These are phyloP conservation scores for Solanum phureja DNA, from an alignment of 257 asterid genomes.

Conservation along the genomic window DNA sequence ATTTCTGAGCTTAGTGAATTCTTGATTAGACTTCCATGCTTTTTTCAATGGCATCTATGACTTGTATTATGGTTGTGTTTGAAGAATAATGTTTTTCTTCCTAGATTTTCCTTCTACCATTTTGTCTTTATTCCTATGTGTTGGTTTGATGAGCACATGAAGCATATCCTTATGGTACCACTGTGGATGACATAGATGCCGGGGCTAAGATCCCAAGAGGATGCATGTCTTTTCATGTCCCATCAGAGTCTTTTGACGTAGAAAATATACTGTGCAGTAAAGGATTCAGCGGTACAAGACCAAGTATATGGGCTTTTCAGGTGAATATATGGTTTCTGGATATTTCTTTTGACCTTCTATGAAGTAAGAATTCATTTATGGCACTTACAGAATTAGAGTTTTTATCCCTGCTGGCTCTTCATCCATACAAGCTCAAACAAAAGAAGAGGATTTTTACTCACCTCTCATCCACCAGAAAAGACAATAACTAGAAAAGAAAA, in stretches of 20 bases:
- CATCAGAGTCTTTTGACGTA: conserved; percentile 45
- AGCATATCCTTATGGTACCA: not conserved
- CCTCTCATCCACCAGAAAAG: not conserved
- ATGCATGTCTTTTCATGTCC: conserved; percentile 53
- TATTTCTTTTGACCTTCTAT: not conserved
- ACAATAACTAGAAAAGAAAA: not conserved
- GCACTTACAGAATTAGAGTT: not conserved
- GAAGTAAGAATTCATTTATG: not conserved
- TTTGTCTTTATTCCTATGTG: not conserved
- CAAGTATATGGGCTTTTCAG: conserved; percentile 78
- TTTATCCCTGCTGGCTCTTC: not conserved
- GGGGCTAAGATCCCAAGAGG: conserved; percentile 76
- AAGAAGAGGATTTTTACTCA: not conserved
- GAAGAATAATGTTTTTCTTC: not conserved
- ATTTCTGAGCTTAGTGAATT: not conserved
- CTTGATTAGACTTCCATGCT: not conserved
- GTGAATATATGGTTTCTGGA: conserved; percentile 18
- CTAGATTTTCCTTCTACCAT: not conserved
- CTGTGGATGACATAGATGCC: conserved; percentile 22
- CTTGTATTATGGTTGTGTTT: not conserved
- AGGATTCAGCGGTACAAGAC: conserved; percentile 69
- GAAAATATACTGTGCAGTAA: conserved; percentile 41
- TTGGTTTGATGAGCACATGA: not conserved
- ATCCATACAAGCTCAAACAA: not conserved
- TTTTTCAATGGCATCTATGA: not conserved